Percentiles rank a stretch among this genome's conserved stretches.
Conservation (phyloP, 768 basidiomycete genomes). For the Rhodocollybia butyracea region DNA sequence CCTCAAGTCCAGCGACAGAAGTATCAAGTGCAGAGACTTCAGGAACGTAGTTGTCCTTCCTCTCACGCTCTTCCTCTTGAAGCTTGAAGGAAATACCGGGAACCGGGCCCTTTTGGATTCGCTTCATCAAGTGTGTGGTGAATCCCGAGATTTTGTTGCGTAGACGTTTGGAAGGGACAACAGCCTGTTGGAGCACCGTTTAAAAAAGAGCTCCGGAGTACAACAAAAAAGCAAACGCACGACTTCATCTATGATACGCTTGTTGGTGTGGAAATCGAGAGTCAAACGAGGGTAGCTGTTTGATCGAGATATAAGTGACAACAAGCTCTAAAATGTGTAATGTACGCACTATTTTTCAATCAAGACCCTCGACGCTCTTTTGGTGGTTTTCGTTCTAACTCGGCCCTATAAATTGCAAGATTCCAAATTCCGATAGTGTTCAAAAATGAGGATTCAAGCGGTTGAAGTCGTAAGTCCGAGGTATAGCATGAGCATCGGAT, state of each 20-base stretch:
- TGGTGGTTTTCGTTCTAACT: constrained; percentile 99
- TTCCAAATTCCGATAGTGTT: too few relatives aligned
- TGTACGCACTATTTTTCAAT: constrained; percentile 95
- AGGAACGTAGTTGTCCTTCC: constrained; percentile 99
- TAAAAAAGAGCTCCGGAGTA: background rate
- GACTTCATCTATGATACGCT: constrained; percentile 97
- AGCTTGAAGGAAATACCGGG: constrained; percentile 99
- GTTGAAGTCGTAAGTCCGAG: too few relatives aligned
- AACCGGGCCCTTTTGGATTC: constrained; percentile 96
- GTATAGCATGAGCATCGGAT: background rate
- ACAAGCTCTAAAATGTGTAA: background rate
- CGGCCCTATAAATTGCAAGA: too few relatives aligned
- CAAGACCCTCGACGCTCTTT: constrained; percentile 97
- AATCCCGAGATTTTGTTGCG: constrained; percentile 99
- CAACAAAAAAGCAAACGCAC: constrained; percentile 42
- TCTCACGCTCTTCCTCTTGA: constrained; percentile 98
- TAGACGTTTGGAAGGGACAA: constrained; percentile 97
- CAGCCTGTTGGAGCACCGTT: constrained; percentile 46
- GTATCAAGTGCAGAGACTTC: constrained; percentile 96
- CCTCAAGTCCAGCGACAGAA: constrained; percentile 65
- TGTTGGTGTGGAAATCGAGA: constrained; percentile 99
- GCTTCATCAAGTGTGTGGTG: constrained; percentile 99
- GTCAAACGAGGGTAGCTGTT: constrained; percentile 95
- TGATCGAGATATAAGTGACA: background rate
- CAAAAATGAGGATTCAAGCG: too few relatives aligned